Evolutionary conservation across 768 basidiomycete genomes (phyloP).

Genomic region (Saitozyma sp.): DNA sequence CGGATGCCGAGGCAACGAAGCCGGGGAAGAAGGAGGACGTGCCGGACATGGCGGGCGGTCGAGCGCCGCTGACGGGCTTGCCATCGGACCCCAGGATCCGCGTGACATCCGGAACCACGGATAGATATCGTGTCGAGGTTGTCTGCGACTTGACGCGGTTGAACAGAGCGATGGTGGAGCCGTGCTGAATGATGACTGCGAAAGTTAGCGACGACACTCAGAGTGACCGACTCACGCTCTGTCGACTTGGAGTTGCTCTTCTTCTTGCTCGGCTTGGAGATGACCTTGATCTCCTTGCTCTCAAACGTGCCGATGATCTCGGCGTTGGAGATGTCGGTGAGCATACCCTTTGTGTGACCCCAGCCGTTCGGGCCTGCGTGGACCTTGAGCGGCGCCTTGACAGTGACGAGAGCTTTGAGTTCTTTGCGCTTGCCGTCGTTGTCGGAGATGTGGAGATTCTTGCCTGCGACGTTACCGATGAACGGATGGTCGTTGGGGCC

Average conservation of each 20-base stretch:
- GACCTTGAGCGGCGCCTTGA: conserved; percentile 22
- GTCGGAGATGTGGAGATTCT: conserved; percentile 91
- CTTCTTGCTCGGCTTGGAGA: conserved; percentile 98
- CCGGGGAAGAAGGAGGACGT: conserved; percentile 62
- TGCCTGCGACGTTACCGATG: conserved; percentile 89
- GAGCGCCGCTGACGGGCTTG: conserved; percentile 75
- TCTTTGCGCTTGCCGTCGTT: conserved; percentile 86
- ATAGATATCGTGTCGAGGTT: conserved; percentile 92
- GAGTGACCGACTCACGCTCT: conserved; percentile 64
- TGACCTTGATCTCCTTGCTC: conserved; percentile 94
- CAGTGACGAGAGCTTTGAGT: conserved; percentile 81
- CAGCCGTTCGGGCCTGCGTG: conserved; percentile 47
- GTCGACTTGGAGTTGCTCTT: conserved; percentile 89
- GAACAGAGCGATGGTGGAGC: conserved; percentile 91
- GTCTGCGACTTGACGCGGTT: conserved; percentile 94
- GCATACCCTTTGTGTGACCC: conserved; percentile 12
- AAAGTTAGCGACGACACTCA: conserved; percentile 8
- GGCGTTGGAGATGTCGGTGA: conserved; percentile 70
- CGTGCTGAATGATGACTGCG: conserved; percentile 90
- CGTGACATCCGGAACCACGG: conserved; percentile 88
- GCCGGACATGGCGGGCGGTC: conserved; percentile 67
- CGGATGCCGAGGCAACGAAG: conserved; percentile 38
- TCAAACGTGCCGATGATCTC: conserved; percentile 84
- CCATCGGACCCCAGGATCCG: conserved; percentile 94
- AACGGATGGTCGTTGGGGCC: conserved; percentile 64